Percentiles rank a stretch among this genome's conserved stretches.
These are phyloP conservation scores for Colletotrichum aenigma DNA, from an alignment of 2,329 filamentous ascomycete genomes.

Conservation along the genomic window DNA sequence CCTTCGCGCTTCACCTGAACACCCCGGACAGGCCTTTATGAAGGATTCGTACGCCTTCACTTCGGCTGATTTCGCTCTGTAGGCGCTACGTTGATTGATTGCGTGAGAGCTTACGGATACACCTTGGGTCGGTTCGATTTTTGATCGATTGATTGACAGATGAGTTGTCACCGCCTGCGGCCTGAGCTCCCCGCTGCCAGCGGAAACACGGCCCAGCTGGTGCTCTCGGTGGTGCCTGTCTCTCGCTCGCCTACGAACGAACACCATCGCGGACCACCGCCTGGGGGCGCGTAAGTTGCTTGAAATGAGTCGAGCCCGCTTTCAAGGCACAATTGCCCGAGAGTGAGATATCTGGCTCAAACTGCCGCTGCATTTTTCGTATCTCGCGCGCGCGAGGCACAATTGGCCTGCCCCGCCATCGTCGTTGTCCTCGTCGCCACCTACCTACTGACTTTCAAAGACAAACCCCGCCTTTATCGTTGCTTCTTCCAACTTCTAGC, in stretches of 20 bases:
- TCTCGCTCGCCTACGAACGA: background rate
- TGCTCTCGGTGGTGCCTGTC: background rate
- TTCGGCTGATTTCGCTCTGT: background rate
- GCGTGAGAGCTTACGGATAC: background rate
- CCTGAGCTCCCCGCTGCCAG: background rate
- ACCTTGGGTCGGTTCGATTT: background rate
- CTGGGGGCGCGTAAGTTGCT: background rate
- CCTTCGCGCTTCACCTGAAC: background rate
- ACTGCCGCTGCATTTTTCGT: background rate
- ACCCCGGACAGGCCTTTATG: background rate
- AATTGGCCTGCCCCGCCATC: background rate
- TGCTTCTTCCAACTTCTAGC: background rate
- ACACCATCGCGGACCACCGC: background rate
- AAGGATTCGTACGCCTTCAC: conserved; percentile 1
- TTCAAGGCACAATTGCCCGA: background rate
- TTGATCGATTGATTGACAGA: background rate
- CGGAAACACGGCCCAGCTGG: background rate
- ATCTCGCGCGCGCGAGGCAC: background rate
- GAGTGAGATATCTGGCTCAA: conserved; percentile 3
- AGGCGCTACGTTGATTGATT: background rate
- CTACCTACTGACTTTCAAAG: background rate
- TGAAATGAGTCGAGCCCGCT: background rate
- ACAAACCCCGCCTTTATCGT: background rate
- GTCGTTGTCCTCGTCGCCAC: background rate
- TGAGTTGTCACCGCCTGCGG: background rate